phyloP scores from a whole-genome alignment of 2,329 filamentous ascomycete genomes.

The Ophiostoma piceae region DNA sequence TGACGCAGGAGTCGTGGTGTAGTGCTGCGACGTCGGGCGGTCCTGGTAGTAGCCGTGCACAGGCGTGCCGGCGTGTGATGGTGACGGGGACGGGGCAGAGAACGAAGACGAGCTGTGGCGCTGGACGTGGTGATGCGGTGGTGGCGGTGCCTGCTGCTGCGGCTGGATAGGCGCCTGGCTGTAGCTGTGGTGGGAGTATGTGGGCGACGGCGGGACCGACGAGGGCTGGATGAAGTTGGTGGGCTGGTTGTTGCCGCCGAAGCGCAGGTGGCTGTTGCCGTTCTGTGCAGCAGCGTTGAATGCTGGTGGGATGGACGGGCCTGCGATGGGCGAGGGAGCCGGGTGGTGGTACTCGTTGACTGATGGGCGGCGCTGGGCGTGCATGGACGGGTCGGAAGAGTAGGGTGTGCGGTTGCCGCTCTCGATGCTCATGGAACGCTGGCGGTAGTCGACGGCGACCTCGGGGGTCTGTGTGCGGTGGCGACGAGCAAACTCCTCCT shows the following conservation, averaged over 20 bases:
- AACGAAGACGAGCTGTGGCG: constrained; percentile 22
- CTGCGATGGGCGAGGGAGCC: constrained; percentile 17
- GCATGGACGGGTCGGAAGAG: constrained; percentile 28
- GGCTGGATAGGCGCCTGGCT: constrained; percentile 28
- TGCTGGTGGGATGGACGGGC: constrained; percentile 30
- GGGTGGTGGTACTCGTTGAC: constrained; percentile 31
- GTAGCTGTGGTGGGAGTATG: constrained; percentile 16
- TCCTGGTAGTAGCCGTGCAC: constrained; percentile 30
- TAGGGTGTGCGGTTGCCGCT: constrained; percentile 34
- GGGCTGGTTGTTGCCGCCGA: constrained; percentile 21
- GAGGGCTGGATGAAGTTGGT: constrained; percentile 28
- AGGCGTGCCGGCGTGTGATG: constrained; percentile 12
- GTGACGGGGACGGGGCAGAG: constrained; percentile 21
- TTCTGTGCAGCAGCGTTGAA: constrained; percentile 30
- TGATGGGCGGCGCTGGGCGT: constrained; percentile 33
- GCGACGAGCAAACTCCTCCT: constrained; percentile 32
- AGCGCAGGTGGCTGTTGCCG: constrained; percentile 22
- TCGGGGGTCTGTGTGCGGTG: constrained; percentile 36
- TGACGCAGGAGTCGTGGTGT: constrained; percentile 28
- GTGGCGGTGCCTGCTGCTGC: constrained; percentile 25
- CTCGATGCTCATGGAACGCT: constrained; percentile 34
- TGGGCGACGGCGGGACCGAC: constrained; percentile 35
- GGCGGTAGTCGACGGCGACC: constrained; percentile 30
- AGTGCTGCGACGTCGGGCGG: constrained; percentile 32
- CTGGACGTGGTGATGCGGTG: constrained; percentile 18